These are phyloP conservation scores for Agrocybe praecox DNA, from an alignment of 768 basidiomycete genomes.

Conservation along the genomic window DNA sequence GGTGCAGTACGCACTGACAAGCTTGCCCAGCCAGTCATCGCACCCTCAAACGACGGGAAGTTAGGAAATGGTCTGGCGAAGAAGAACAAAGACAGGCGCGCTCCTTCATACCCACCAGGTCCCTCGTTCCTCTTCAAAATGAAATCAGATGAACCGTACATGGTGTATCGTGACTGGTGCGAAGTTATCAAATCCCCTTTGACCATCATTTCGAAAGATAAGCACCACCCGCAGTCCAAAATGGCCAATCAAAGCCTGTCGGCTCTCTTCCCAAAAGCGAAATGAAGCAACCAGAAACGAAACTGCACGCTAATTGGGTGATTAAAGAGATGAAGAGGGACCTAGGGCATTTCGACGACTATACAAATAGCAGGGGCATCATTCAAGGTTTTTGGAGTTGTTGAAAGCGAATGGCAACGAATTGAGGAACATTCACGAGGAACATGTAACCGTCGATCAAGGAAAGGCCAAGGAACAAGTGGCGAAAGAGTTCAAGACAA, in stretches of 20 bases:
- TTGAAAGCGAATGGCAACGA: constrained; percentile 43
- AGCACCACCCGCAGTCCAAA: neutral
- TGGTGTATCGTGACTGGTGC: constrained; percentile 98
- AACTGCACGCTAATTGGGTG: constrained; percentile 82
- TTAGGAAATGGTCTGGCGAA: neutral
- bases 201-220: constrained; percentile 31
- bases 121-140: constrained; percentile 98
- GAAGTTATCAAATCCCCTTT: constrained; percentile 88
- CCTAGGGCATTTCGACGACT: constrained; percentile 60
- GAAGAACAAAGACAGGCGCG: neutral
- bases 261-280: constrained; percentile 60
- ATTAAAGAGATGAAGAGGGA: constrained; percentile 71
- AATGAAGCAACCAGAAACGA: constrained; percentile 77
- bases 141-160: constrained; percentile 98
- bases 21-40: neutral
- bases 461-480: neutral
- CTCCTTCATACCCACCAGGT: constrained; percentile 73
- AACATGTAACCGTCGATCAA: constrained; percentile 23
- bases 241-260: constrained; percentile 20
- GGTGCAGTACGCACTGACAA: constrained; percentile 11
- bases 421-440: constrained; percentile 31
- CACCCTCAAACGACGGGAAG: constrained; percentile 23
- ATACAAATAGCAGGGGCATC: constrained; percentile 77
- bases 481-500: constrained; percentile 57
- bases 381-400: constrained; percentile 79